Evolutionary conservation across 176 grass and related monocot genomes (phyloP), one percentile per base, ranked within the genome.

Genomic region (Thalia dealbata): DNA sequence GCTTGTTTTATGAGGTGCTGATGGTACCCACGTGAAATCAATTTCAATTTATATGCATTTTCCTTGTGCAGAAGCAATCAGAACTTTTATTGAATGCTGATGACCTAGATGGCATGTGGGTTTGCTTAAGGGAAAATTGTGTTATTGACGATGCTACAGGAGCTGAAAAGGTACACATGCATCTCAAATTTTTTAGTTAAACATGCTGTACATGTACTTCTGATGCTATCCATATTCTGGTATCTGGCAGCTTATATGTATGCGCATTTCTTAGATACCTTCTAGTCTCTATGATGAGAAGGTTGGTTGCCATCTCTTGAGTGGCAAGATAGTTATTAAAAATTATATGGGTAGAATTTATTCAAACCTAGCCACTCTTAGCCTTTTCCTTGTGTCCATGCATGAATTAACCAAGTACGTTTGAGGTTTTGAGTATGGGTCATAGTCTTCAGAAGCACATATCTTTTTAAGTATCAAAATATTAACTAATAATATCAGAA

Each of bases 51-150:
- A 62, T 75, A 51, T 8, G 8, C 46, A 19, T 50, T 63, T 64
- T 64, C 46, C 71, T 82, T 66, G 35, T 84, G 80, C 95, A 99
- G 95, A 99, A 99, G 82, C 95, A 99, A 85, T 99, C 95, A 50
- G 95, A 93, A 76, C 81, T 99, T 21, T 82, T 99, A 61, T 85
- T 99, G 61, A 99, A 99, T 81, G 95, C 87, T 73, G 95, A 99
- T 83, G 95, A 99, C 76, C 86, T 99, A 58, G 95, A 99, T 99
- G 87, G 90, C 50, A 99, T 99, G 90, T 92, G 89, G 89, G 87
- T 97, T 77, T 91, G 95, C 73, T 81, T 99, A 38, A 83, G 95
- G 76, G 95, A 99, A 88, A 99, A 99, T 84, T 99, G 95, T 84
- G 95, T 99, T 69, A 93, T 99, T 55, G 95, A 99, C 58, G 95